Evolutionary conservation across 345 rosid genomes (phyloP).

Genomic region (Syzygium aqueum): DNA sequence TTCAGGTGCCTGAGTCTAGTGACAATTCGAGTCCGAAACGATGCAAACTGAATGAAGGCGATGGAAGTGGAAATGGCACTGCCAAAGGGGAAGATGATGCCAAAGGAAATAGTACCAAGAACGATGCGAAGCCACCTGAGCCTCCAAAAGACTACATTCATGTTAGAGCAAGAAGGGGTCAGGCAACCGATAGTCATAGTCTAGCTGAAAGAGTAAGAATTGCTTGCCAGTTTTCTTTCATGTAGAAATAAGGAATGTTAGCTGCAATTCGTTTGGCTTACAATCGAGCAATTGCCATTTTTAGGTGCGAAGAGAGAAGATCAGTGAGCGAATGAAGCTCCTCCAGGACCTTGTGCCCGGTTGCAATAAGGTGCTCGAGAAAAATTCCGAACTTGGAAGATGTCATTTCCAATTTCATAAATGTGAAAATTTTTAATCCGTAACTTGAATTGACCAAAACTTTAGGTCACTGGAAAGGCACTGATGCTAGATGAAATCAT

Average conservation of each 20-base stretch:
- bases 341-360: slow-evolving; percentile 98
- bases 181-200: slow-evolving; percentile 97
- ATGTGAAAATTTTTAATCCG: neutral
- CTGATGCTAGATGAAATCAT: slow-evolving; percentile 88
- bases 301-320: slow-evolving; percentile 91
- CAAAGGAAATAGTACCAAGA: slow-evolving; percentile 2
- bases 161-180: slow-evolving; percentile 56
- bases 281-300: neutral
- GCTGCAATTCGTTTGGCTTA: neutral
- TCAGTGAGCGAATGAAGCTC: slow-evolving; percentile 92
- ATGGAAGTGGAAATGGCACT: slow-evolving; percentile 10
- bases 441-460: neutral
- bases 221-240: neutral
- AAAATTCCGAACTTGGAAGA: neutral
- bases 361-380: slow-evolving; percentile 65
- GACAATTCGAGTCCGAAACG: slow-evolving; percentile 30
- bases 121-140: slow-evolving; percentile 15
- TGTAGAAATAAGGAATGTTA: neutral
- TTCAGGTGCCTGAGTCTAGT: neutral
- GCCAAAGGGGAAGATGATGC: slow-evolving; percentile 20
- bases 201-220: slow-evolving; percentile 84
- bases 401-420: neutral
- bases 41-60: slow-evolving; percentile 23
- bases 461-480: slow-evolving; percentile 82
- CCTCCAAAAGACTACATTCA: slow-evolving; percentile 39